phyloP scores from a whole-genome alignment of 192 early-diverging fungal species.

The Rhizophagus sp. region DNA sequence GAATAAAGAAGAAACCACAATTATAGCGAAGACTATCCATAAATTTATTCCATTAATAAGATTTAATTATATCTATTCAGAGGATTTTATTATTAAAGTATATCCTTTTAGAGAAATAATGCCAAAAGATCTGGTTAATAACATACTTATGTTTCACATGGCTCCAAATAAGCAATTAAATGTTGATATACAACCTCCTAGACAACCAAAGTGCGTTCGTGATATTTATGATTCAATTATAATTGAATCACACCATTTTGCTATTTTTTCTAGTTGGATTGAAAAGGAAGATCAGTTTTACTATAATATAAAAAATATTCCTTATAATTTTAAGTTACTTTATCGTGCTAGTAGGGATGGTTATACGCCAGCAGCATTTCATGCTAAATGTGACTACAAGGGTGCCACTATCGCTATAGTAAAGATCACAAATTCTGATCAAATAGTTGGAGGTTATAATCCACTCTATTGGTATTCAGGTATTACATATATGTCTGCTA shows the following conservation, averaged over 20 bases:
- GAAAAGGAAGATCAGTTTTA: neutral
- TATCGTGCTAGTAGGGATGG: slow-evolving; percentile 9
- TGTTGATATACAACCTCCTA: neutral
- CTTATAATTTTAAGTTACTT: neutral
- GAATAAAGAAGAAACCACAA: neutral
- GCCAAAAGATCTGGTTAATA: neutral
- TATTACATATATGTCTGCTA: neutral
- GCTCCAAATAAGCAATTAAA: neutral
- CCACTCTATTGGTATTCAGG: neutral
- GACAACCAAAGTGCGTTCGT: neutral
- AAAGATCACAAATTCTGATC: neutral
- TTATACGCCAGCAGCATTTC: neutral
- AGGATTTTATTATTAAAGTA: too few species aligned
- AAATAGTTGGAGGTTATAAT: slow-evolving; percentile 20
- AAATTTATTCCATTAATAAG: too few species aligned
- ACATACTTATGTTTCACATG: neutral
- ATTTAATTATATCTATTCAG: too few species aligned
- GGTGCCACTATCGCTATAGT: neutral
- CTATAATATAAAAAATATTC: neutral
- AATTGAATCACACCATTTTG: neutral
- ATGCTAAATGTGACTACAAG: neutral
- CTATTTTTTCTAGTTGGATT: neutral
- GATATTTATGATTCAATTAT: neutral
- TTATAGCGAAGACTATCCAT: too few species aligned
- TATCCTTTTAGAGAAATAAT: neutral